Conservation (phyloP, 495 filamentous ascomycete genomes). For the Immersiella caudata region DNA sequence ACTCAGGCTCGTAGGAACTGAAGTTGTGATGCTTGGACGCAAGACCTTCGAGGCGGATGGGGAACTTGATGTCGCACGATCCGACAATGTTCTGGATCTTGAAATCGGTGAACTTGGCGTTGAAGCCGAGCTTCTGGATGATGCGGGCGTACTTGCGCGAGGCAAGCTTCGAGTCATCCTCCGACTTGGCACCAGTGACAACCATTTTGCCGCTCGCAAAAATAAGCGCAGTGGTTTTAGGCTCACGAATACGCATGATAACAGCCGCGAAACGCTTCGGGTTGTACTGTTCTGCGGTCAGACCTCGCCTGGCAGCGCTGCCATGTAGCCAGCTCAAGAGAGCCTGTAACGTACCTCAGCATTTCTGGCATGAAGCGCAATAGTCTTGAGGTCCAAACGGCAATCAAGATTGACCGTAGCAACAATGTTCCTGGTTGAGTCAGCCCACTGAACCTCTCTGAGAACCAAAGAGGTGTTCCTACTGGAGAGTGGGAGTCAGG, state of each 20-base stretch:
- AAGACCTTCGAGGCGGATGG: slow-evolving; percentile 93
- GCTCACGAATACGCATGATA: slow-evolving; percentile 99
- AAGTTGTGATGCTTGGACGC: slow-evolving; percentile 98
- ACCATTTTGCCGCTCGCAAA: slow-evolving; percentile 99
- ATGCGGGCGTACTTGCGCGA: slow-evolving; percentile 98
- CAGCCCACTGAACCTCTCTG: slow-evolving; percentile 53
- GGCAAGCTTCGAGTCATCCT: slow-evolving; percentile 96
- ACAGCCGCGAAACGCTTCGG: slow-evolving; percentile 97
- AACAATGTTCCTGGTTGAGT: slow-evolving; percentile 93
- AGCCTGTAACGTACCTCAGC: slow-evolving; percentile 63
- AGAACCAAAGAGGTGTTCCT: slow-evolving; percentile 58
- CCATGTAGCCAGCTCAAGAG: slow-evolving; percentile 43
- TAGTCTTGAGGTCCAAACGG: slow-evolving; percentile 97
- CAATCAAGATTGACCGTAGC: slow-evolving; percentile 99
- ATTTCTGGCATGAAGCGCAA: slow-evolving; percentile 96
- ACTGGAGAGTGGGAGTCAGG: slow-evolving; percentile 97
- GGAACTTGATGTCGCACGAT: slow-evolving; percentile 99
- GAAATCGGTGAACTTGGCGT: slow-evolving; percentile 99
- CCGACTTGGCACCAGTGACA: slow-evolving; percentile 96
- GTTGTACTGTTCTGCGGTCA: slow-evolving; percentile 42
- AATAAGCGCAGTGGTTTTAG: slow-evolving; percentile 97
- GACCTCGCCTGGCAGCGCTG: slow-evolving; percentile 19
- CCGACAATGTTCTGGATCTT: slow-evolving; percentile 99
- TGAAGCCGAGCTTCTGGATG: slow-evolving; percentile 99
- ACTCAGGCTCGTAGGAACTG: slow-evolving; percentile 96